Base-by-base conservation (phyloP, 768 basidiomycete species). In the Kwoniella newhampshirensis region DNA sequence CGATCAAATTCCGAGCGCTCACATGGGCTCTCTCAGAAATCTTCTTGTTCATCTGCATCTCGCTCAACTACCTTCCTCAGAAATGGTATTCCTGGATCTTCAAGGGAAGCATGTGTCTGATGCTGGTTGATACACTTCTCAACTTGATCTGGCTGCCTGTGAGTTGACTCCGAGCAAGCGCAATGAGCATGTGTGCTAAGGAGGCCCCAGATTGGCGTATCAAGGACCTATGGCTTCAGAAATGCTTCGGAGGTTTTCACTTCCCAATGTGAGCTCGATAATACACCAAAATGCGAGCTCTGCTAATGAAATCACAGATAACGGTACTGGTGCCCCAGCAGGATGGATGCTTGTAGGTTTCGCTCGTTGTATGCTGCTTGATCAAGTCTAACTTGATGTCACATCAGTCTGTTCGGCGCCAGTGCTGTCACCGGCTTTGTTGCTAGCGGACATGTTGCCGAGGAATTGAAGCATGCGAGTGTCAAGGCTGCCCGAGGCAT, bases 281-380 rank as follows among this genome's bases (percentile, higher is more conserved):
- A 23, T 42, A 8, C 6, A 5, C 17, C 21, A 5, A 7, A 5
- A n/a, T 42, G 18, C 21, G 36, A 7, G n/a, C 17, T 42, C 18
- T n/a, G 40, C 40, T 42, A 23, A 42, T 42, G 7, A 2, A 6
- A 79, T 82, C 79, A 87, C 84, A 91, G 89, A 89, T 75, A 93
- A 93, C 66, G 91, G 89, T 25, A 92, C 91, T 0, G 88, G 88
- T 0, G 90, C 91, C 2, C 82, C 88, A 20, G 79, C 87, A 8
- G 89, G 83, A 4, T 93, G 91, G 92, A 93, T 92, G n/a, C n/a
- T 67, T 94, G 89, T 89, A 82, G 90, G 15, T 76, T 96, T 36
- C 89, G 87, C 3, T 89, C 90, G 89, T 89, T 64, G 48, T 82
- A 77, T 3, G 25, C 75, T 21, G 46, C 20, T 42, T n/a, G 21